These are phyloP conservation scores for Eustoma russellianum DNA, from an alignment of 257 asterid species.

Conservation along the genomic window DNA sequence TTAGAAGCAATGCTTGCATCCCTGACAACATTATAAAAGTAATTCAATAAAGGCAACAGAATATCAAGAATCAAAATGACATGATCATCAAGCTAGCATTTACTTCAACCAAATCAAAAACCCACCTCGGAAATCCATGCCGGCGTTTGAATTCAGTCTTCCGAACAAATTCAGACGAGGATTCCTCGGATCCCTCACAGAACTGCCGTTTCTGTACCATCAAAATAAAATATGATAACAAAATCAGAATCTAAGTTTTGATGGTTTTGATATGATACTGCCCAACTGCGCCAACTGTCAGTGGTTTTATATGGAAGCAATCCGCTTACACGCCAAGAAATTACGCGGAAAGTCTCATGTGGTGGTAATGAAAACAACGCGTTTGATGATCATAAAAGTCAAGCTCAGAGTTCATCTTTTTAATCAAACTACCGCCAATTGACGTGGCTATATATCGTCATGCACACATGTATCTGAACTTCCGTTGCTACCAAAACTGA, in stretches of 20 bases:
- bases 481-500: no score
- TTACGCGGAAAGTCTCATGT: conserved; percentile 47
- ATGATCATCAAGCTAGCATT: no score
- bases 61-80: not conserved
- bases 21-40: conserved; percentile 31
- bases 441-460: no score
- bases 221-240: conserved; percentile 15
- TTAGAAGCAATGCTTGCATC: conserved; percentile 26
- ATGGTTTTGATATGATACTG: conserved; percentile 18
- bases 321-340: conserved; percentile 21
- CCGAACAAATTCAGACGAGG: conserved; percentile 37
- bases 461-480: no score
- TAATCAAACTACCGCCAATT: not conserved
- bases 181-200: conserved; percentile 41
- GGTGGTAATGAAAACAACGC: conserved; percentile 14
- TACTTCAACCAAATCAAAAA: not conserved
- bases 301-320: conserved; percentile 13
- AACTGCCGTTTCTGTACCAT: conserved; percentile 58
- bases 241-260: not conserved
- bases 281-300: conserved; percentile 22
- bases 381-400: conserved; percentile 28
- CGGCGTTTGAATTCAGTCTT: conserved; percentile 29
- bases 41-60: not conserved
- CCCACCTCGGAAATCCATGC: conserved; percentile 20
- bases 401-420: conserved; percentile 16